These are phyloP conservation scores for Cicer judaicum DNA, from an alignment of 306 rosid genomes.

Conservation along the genomic window DNA sequence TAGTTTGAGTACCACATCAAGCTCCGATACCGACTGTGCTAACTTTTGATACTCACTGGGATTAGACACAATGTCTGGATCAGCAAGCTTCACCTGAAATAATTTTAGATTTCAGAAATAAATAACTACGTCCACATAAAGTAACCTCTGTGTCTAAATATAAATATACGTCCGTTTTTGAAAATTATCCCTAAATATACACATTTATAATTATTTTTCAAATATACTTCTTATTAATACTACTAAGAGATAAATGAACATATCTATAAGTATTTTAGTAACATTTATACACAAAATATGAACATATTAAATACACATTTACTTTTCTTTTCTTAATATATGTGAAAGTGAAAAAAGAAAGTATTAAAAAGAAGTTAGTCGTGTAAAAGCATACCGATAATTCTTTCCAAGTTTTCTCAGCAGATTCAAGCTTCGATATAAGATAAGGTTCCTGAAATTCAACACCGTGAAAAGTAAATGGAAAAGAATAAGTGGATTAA, in stretches of 20 bases:
- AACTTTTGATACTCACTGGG: constrained; percentile 89
- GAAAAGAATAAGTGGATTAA: not conserved
- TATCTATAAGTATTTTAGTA: too few relatives aligned
- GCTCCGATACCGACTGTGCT: constrained; percentile 94
- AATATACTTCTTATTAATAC: too few relatives aligned
- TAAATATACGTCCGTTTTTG: too few relatives aligned
- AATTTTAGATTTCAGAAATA: not conserved
- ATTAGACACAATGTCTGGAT: constrained; percentile 83
- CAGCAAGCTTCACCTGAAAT: constrained; percentile 87
- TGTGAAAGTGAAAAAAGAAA: too few relatives aligned
- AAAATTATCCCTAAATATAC: too few relatives aligned
- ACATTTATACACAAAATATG: too few relatives aligned
- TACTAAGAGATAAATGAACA: too few relatives aligned
- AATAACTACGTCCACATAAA: constrained; percentile 2
- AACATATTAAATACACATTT: too few relatives aligned
- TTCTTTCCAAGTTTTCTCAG: constrained; percentile 96
- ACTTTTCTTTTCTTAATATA: too few relatives aligned
- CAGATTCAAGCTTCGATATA: constrained; percentile 84
- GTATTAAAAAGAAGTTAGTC: too few relatives aligned
- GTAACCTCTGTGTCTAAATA: too few relatives aligned
- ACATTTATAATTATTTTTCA: too few relatives aligned
- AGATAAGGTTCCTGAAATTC: constrained; percentile 82
- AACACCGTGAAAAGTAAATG: constrained; percentile 24
- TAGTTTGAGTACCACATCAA: constrained; percentile 67
- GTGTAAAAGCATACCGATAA: constrained; percentile 63